Evolutionary conservation across 805 yeast species (phyloP).

Genomic region (Scheffersomyces amazonensis): DNA sequence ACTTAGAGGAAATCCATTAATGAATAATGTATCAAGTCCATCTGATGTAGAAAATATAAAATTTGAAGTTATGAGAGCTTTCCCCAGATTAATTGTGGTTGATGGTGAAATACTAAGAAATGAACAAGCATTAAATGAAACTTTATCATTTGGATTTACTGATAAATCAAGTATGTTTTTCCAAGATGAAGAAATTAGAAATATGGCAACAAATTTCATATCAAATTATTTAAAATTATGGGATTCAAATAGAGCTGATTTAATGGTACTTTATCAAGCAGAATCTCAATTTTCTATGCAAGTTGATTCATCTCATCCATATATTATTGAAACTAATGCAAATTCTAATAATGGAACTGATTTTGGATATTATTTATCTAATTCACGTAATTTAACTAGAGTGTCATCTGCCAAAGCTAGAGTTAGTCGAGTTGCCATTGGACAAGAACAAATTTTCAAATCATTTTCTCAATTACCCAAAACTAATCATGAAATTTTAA

Average conservation of each 20-base stretch:
- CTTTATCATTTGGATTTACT: conserved; percentile 54
- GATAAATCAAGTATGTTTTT: conserved; percentile 69
- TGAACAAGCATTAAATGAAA: conserved; percentile 53
- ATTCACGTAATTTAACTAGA: conserved; percentile 73
- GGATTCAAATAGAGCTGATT: conserved; percentile 74
- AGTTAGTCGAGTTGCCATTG: conserved; percentile 57
- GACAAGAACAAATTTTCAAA: conserved; percentile 63
- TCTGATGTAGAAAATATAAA: conserved; percentile 42
- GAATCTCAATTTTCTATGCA: conserved; percentile 84
- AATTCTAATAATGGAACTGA: conserved; percentile 12
- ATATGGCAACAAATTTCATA: conserved; percentile 72
- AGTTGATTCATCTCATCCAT: conserved; percentile 70
- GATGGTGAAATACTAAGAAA: conserved; percentile 80
- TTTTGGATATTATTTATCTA: conserved; percentile 67
- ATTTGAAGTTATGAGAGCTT: conserved; percentile 61
- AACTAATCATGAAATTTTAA: conserved; percentile 66
- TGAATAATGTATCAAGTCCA: conserved; percentile 24
- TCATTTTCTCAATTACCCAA: conserved; percentile 71
- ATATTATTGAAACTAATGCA: conserved; percentile 15
- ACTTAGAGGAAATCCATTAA: conserved; percentile 75
- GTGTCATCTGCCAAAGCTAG: conserved; percentile 57
- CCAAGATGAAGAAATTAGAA: conserved; percentile 70
- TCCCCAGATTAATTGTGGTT: conserved; percentile 77
- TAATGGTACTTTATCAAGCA: conserved; percentile 71
- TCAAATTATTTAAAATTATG: conserved; percentile 73